Base-by-base conservation (phyloP, 192 early-diverging fungal species). In the Backusella australiensis region DNA sequence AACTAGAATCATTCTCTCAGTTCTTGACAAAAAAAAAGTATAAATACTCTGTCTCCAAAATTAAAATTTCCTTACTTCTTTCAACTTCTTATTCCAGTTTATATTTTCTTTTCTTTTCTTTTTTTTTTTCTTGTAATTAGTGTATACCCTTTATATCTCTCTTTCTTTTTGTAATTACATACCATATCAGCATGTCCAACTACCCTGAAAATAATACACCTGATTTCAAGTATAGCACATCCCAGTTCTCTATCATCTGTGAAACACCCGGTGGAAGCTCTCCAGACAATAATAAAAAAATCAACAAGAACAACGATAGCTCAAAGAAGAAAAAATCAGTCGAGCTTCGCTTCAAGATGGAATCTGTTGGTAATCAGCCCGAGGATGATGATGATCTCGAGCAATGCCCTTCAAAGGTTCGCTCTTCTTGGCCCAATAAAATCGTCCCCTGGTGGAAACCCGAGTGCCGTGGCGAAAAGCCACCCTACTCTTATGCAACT, bases 401-500 rank as follows among this genome's bases (percentile, higher is more conserved):
- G 23, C 44, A 42, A 1, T 76, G 75, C 17, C 75, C 75, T 8
- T 38, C 75, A 38, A 34, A 68, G 36, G 56, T 36, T 19, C 67
- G 75, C 8, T 41, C 67, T 29, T 36, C 67, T 56, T 76, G 75
- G 75, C 75, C 75, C 15, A 36, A 34, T 38, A 34, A 44, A n/a
- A 78, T 78, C 42, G 41, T 73, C 15, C 56, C 77, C 21, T 78
- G 77, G 77, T 80, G 79, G 79, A 76, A 76, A 36, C 71, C 79
- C 15, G 23, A 59, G 42, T 44, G 72, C 52, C 69, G 46, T 17
- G 41, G 36, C 34, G 80, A 81, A 39, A 81, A 81, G 35, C 95
- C 96, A n/a, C 85, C 93, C 19, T 89, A 92, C 68, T 92, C 94
- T 9, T 97, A 97, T 81, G 92, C 93, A 3, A 90, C 86, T 21